Evolutionary conservation across 2,329 filamentous ascomycete species (phyloP), one percentile per base, ranked within the genome.

Genomic region (Colletotrichum karsti): DNA sequence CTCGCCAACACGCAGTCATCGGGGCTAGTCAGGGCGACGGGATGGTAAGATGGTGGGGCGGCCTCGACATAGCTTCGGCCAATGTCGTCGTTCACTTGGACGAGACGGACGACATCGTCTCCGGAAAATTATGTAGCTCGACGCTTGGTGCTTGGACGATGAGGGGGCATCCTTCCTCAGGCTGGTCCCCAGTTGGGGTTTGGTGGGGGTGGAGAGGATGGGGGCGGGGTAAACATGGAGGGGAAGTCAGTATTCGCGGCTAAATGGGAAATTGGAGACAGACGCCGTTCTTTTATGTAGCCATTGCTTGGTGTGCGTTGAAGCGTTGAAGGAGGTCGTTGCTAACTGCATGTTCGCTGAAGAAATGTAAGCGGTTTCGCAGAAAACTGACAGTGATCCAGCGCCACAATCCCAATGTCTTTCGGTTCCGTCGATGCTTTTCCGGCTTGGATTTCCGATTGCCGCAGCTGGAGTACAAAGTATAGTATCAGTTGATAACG

Each of bases 251-350:
- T 0, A 5, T 46, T 64, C 37, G 60, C 64, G 64, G 64, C 64
- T 67, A 67, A 67, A 67, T 67, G 53, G 35, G 42, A 62, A 55
- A 51, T 48, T 15, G 33, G 37, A 22, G 46, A 51, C 33, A 13
- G 9, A 3, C 10, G 12, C 15, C 15, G 33, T 8, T 35, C 33
- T 5, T 9, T 35, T 13, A 35, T 35, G 10, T 12, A 35, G 10
- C 33, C 7, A 35, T 13, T 4, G 10, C 15, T 35, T 35, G 33
- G 6, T 35, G 10, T 4, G 12, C 33, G 15, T 35, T 35, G 33
- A 35, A 35, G 10, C n/a, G n/a, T n/a, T n/a, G n/a, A n/a, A 35
- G 10, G 33, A 35, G 33, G 15, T n/a, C 33, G 8, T 35, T 2
- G 10, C 6, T 35, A 13, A 35, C 10, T 12, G 33, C 33, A n/a